Evolutionary conservation across 169 alveolate genomes (phyloP), one percentile per base, ranked within the genome.

Genomic region (Babesia bovis): DNA sequence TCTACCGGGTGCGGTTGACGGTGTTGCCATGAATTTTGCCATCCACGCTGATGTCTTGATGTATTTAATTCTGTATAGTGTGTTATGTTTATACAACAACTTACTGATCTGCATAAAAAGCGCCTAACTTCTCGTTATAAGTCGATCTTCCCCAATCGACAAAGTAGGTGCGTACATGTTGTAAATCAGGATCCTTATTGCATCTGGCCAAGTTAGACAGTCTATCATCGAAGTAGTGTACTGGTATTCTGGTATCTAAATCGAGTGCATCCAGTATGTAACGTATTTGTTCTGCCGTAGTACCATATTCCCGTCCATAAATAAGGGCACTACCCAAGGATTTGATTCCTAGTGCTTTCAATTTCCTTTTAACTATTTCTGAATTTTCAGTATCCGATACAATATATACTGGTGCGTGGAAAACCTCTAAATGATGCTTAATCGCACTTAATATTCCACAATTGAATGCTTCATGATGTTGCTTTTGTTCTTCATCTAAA

Each of bases 81-180:
- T 47, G 3, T 17, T 13, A 7, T 38, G 13, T 10, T 15, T 2
- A 10, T 40, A 74, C 30, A 41, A 63, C 10, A 19, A 1, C 77
- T 32, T 40, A 76, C 75, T 69, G 50, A 66, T 87, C 90, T 28
- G 81, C 52, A 59, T 70, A 66, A 7, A 87, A 61, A 3, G 93
- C 87, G 7, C 68, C 85, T 38, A 83, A 19, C 49, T 84, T 84
- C 28, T 87, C 90, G 42, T 55, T 58, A 41, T 41, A 83, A 28
- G 89, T 81, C 32, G 78, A 77, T 15, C 84, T 59, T 26, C 93
- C 93, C 93, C 93, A 87, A 45, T 87, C 93, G 26, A 83, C 84
- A 68, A 87, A 81, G 36, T 87, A 87, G 33, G 83, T 51, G 19
- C 88, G 47, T 12, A 79, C 75, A 47, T 75, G 63, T 5, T 70